Evolutionary conservation across 2,329 filamentous ascomycete species (phyloP).

Genomic region (Paraphoma chrysanthemicola): DNA sequence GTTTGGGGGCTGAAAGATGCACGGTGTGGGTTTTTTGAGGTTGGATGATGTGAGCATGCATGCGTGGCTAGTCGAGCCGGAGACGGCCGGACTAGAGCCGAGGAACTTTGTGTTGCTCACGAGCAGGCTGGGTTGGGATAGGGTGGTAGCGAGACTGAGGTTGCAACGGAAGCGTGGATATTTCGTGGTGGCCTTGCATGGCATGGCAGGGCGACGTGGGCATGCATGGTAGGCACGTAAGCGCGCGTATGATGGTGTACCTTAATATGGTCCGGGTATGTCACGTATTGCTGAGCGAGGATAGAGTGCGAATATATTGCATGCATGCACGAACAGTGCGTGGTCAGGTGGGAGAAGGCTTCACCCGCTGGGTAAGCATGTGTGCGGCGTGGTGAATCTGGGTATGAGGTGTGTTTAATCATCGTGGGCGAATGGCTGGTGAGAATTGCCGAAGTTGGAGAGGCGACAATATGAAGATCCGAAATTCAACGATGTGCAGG

Average conservation of each 20-base stretch:
- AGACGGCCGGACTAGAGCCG: background rate
- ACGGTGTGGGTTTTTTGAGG: background rate
- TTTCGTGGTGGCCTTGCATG: too few relatives aligned
- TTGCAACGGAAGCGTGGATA: background rate
- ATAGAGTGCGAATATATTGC: constrained; percentile 1
- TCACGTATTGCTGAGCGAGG: background rate
- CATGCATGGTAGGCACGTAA: background rate
- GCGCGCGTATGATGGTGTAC: background rate
- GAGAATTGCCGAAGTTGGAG: background rate
- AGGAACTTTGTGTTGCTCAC: too few relatives aligned
- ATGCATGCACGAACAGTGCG: background rate
- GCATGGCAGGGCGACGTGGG: background rate
- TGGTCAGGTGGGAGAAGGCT: background rate
- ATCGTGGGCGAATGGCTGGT: background rate
- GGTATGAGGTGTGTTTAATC: background rate
- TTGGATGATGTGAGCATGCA: constrained; percentile 2
- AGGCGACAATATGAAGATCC: too few relatives aligned
- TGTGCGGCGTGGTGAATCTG: constrained; percentile 1
- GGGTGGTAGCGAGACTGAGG: background rate
- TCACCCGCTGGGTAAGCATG: constrained; percentile 1
- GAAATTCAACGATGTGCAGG: too few relatives aligned
- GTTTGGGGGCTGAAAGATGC: background rate
- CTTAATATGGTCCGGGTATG: constrained; percentile 5
- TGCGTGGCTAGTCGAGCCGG: background rate
- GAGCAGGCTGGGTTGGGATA: background rate